Percentiles rank a stretch among this genome's conserved stretches.
These are phyloP conservation scores for Lepidium sativum DNA, from an alignment of 345 rosid genomes.

Conservation along the genomic window DNA sequence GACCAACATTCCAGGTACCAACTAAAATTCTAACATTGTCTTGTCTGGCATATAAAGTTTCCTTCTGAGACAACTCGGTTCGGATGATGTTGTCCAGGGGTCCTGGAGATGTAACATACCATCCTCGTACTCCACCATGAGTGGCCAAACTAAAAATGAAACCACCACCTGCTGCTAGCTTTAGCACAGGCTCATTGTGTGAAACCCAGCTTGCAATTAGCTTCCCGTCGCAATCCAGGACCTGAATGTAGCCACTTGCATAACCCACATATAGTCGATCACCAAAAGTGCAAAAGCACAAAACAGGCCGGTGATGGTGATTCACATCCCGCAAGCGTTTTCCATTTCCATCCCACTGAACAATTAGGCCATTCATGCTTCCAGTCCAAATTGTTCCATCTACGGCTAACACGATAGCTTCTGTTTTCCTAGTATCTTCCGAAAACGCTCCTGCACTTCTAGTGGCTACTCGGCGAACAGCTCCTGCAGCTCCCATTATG, in stretches of 20 bases:
- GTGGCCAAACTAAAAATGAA: conserved; percentile 74
- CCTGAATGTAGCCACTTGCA: conserved; percentile 70
- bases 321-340: conserved; percentile 59
- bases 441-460: conserved; percentile 61
- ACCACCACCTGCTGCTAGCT: conserved; percentile 62
- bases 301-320: conserved; percentile 52
- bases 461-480: conserved; percentile 78
- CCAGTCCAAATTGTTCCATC: conserved; percentile 88
- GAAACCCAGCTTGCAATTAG: conserved; percentile 77
- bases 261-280: conserved; percentile 64
- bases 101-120: conserved; percentile 84
- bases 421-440: conserved; percentile 72
- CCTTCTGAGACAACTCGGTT: conserved; percentile 54
- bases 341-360: conserved; percentile 79
- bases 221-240: conserved; percentile 77
- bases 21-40: conserved; percentile 53
- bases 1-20: conserved; percentile 99
- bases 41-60: conserved; percentile 43
- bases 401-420: conserved; percentile 50
- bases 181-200: conserved; percentile 73
- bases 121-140: conserved; percentile 95
- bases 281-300: conserved; percentile 69
- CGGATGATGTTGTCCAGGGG: conserved; percentile 64
- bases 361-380: conserved; percentile 53
- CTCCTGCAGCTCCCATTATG: conserved; percentile 89